A percentile compares a stretch with the other conserved stretches of the same genome.
Conservation (phyloP, 2,329 filamentous ascomycete species). For the Periconia sp. region DNA sequence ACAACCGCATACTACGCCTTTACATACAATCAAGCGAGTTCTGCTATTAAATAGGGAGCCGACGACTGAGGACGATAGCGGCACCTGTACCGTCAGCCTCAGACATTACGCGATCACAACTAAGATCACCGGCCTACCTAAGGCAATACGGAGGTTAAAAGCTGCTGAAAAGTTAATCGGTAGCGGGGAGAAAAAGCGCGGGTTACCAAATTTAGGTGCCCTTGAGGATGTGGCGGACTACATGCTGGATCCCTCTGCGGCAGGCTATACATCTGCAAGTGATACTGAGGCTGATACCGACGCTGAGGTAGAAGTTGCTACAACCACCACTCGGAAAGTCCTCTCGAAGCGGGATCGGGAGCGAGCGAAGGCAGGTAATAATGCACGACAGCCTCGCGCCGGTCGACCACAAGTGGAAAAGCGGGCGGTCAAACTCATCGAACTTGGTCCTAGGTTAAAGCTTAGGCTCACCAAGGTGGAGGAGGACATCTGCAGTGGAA, state of each 20-base stretch:
- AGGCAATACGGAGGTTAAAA: conserved; percentile 81
- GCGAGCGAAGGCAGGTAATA: conserved; percentile 47
- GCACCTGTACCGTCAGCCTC: conserved; percentile 80
- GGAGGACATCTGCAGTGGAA: conserved; percentile 87
- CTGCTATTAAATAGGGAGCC: conserved; percentile 86
- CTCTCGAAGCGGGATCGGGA: conserved; percentile 60
- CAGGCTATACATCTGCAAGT: conserved; percentile 89
- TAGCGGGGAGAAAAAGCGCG: conserved; percentile 59
- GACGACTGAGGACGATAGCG: conserved; percentile 37
- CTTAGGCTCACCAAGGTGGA: conserved; percentile 94
- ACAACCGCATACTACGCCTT: conserved; percentile 85
- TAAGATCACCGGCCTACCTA: conserved; percentile 82
- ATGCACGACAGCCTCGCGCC: conserved; percentile 39
- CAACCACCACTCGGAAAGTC: conserved; percentile 66
- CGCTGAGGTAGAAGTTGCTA: conserved; percentile 86
- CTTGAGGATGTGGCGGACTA: conserved; percentile 95
- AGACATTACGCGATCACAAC: conserved; percentile 96
- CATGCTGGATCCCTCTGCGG: conserved; percentile 78
- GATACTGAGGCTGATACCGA: conserved; percentile 94
- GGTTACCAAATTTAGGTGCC: conserved; percentile 86
- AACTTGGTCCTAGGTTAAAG: conserved; percentile 88
- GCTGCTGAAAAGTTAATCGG: conserved; percentile 80
- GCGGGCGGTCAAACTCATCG: conserved; percentile 87
- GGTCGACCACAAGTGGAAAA: conserved; percentile 69
- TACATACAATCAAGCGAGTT: conserved; percentile 91